Conservation (phyloP, 495 filamentous ascomycete species). For the Penicillium cataractarum region DNA sequence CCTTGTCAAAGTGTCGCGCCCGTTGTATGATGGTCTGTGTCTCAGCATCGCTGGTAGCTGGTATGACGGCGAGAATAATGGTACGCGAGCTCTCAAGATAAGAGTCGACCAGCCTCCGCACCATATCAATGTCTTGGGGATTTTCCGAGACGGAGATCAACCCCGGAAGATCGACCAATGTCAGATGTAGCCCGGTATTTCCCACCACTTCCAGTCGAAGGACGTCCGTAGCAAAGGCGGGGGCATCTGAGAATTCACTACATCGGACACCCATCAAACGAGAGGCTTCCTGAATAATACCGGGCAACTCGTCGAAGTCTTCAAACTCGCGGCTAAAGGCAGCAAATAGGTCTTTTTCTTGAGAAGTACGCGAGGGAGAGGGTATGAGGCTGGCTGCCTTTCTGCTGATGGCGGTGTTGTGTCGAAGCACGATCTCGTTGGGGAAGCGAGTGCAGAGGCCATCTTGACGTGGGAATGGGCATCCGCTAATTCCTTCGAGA, state of each 20-base stretch:
- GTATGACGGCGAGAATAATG: constrained; percentile 41
- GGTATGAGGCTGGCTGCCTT: constrained; percentile 10
- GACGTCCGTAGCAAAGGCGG: constrained; percentile 51
- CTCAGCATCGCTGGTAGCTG: constrained; percentile 53
- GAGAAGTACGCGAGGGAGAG: constrained; percentile 3
- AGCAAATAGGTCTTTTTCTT: background rate
- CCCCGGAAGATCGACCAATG: constrained; percentile 60
- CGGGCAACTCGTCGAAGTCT: constrained; percentile 40
- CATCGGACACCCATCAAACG: constrained; percentile 38
- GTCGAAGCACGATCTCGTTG: constrained; percentile 36
- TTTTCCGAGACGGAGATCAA: constrained; percentile 37
- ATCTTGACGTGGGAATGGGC: constrained; percentile 43
- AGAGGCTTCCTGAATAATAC: constrained; percentile 38
- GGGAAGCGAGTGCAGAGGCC: constrained; percentile 43
- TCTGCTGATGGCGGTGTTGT: constrained; percentile 8
- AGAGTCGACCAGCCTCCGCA: constrained; percentile 30
- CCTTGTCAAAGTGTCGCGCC: constrained; percentile 47
- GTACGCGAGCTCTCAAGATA: constrained; percentile 40
- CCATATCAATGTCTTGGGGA: constrained; percentile 35
- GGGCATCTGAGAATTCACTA: constrained; percentile 20
- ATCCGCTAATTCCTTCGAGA: constrained; percentile 46
- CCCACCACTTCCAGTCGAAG: constrained; percentile 56
- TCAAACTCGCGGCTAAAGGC: background rate
- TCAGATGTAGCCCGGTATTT: constrained; percentile 53
- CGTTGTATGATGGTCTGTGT: constrained; percentile 55